Evolutionary conservation across 371 early-diverging fungal genomes (phyloP).

Genomic region (Phascolomyces articulosus): DNA sequence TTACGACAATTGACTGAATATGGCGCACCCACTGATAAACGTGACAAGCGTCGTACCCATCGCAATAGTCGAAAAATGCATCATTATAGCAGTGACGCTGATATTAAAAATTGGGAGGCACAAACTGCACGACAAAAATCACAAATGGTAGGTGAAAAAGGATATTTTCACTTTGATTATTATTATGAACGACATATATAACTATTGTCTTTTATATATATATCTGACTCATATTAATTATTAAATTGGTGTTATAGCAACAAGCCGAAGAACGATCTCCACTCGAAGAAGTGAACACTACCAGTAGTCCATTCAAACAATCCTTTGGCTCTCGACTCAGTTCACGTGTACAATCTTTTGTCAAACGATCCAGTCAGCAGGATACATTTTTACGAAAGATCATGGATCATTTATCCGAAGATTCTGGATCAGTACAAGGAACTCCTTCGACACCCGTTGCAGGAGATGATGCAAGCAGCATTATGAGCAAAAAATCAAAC

Average conservation of each 20-base stretch:
- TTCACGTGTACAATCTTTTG: slow-evolving; percentile 17
- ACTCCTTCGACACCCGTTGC: not conserved
- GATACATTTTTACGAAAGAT: slow-evolving; percentile 18
- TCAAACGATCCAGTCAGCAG: slow-evolving; percentile 23
- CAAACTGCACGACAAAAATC: slow-evolving; percentile 10
- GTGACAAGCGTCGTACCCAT: slow-evolving; percentile 21
- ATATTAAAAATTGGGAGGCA: slow-evolving; percentile 16
- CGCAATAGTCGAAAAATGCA: slow-evolving; percentile 15
- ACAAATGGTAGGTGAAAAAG: not conserved
- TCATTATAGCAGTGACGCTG: slow-evolving; percentile 8
- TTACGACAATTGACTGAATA: slow-evolving; percentile 28
- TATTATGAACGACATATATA: no score
- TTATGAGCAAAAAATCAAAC: slow-evolving; percentile 16
- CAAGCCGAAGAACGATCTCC: not conserved
- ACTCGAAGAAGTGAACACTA: not conserved
- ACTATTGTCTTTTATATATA: no score
- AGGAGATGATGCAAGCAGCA: slow-evolving; percentile 12
- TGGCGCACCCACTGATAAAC: slow-evolving; percentile 21
- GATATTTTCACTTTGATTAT: not conserved
- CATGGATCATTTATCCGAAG: slow-evolving; percentile 14
- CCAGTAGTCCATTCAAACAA: slow-evolving; percentile 6
- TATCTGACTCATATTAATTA: no score
- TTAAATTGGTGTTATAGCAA: no score
- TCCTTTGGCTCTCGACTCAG: slow-evolving; percentile 13
- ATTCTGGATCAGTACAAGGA: not conserved